A percentile compares a stretch with the other conserved stretches of the same genome.
These are phyloP conservation scores for Termitomyces sp. DNA, from an alignment of 768 basidiomycete species.

Conservation along the genomic window DNA sequence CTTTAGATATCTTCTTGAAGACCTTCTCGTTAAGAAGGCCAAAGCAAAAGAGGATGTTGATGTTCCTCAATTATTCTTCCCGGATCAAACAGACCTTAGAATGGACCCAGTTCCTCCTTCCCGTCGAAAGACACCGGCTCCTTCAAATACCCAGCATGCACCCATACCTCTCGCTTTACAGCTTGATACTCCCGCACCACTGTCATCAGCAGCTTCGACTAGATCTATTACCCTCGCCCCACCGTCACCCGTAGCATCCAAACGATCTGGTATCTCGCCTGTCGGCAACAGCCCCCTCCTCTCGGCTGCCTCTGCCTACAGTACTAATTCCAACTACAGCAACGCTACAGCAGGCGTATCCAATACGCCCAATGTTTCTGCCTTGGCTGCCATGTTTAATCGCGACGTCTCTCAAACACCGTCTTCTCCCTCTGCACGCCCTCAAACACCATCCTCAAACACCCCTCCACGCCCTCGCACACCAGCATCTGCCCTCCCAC, in stretches of 20 bases:
- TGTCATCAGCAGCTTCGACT: conserved; percentile 11
- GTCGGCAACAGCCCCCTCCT: conserved; percentile 15
- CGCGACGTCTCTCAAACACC: conserved; percentile 10
- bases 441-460: conserved; percentile 13
- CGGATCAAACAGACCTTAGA: conserved; percentile 24
- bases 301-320: conserved; percentile 16
- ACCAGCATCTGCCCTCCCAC: conserved; percentile 37
- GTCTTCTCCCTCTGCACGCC: conserved; percentile 7
- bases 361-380: conserved; percentile 11
- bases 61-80: conserved; percentile 28
- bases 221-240: conserved; percentile 13
- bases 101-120: conserved; percentile 19
- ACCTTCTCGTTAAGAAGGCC: conserved; percentile 46
- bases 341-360: conserved; percentile 4
- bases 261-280: conserved; percentile 14
- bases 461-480: conserved; percentile 11
- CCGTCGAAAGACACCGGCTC: conserved; percentile 13
- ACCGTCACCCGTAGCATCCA: conserved; percentile 13
- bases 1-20: conserved; percentile 88
- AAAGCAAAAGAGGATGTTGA: conserved; percentile 36
- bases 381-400: conserved; percentile 9
- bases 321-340: conserved; percentile 9
- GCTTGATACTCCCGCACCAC: conserved; percentile 12
- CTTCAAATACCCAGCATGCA: neutral
- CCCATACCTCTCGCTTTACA: conserved; percentile 1